These are phyloP conservation scores for Leccinellum luteum DNA, from an alignment of 768 basidiomycete species.

Conservation along the genomic window DNA sequence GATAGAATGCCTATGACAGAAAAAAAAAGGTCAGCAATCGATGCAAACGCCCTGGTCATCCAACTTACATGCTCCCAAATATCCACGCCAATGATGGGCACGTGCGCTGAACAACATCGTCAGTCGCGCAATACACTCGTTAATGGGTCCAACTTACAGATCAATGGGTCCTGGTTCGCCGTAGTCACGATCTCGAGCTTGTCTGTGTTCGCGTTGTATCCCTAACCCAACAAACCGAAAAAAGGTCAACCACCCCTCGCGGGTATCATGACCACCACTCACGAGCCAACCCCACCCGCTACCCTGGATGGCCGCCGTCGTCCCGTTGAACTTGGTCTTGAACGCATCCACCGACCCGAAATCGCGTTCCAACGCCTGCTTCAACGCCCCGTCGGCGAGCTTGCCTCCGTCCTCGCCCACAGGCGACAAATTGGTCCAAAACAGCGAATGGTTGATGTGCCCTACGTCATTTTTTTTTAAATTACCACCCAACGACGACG, in stretches of 20 bases:
- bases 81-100: conserved; percentile 93
- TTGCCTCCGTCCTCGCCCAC: conserved; percentile 58
- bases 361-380: conserved; percentile 70
- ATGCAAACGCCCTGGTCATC: conserved; percentile 5
- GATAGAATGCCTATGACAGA: conserved; percentile 73
- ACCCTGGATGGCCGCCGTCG: conserved; percentile 91
- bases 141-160: conserved; percentile 41
- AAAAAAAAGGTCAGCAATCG: conserved; percentile 3
- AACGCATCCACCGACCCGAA: conserved; percentile 88
- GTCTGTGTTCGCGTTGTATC: conserved; percentile 61
- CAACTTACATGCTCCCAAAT: conserved; percentile 88
- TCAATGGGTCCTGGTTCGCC: conserved; percentile 91
- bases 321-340: conserved; percentile 83
- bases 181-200: conserved; percentile 92
- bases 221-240: conserved; percentile 42
- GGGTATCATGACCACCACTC: conserved; percentile 20
- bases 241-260: background rate
- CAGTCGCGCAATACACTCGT: background rate
- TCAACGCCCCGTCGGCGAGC: conserved; percentile 64
- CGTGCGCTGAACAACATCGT: conserved; percentile 53
- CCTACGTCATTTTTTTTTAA: conserved; percentile 35
- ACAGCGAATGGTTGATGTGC: conserved; percentile 93
- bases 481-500: background rate
- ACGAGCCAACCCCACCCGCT: conserved; percentile 99
- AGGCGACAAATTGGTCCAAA: conserved; percentile 98